phyloP scores from a whole-genome alignment of 2,329 filamentous ascomycete genomes.

The Fusarium penzigii region DNA sequence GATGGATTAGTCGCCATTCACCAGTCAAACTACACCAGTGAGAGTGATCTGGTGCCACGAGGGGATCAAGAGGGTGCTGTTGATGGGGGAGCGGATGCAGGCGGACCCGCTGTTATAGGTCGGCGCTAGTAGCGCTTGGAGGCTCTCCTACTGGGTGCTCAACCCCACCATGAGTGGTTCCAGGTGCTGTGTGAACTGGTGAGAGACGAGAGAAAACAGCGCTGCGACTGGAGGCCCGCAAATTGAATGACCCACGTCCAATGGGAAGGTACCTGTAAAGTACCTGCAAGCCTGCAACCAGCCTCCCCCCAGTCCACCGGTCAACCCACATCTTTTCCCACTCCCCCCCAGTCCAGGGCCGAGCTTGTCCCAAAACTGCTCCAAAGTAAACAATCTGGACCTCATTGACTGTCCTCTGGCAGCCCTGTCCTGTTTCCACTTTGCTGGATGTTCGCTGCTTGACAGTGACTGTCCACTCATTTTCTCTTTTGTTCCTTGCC shows the following conservation, averaged over 20 bases:
- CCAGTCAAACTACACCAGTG: conserved; percentile 22
- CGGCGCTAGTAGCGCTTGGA: not conserved
- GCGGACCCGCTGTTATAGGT: not conserved
- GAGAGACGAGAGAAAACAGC: not conserved
- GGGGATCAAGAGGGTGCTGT: conserved; percentile 1
- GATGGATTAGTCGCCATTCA: conserved; percentile 8
- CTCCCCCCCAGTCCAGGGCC: conserved; percentile 22
- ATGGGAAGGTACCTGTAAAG: conserved; percentile 17
- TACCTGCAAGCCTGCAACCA: conserved; percentile 9
- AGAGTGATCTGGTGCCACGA: conserved; percentile 12
- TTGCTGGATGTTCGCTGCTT: conserved; percentile 1
- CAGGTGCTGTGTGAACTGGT: too few relatives aligned
- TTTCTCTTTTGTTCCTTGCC: too few relatives aligned
- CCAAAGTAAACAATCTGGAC: conserved; percentile 26
- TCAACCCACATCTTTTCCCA: conserved; percentile 16
- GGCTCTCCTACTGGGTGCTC: not conserved
- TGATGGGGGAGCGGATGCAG: too few relatives aligned
- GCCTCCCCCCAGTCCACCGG: conserved; percentile 10
- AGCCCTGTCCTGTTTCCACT: not conserved
- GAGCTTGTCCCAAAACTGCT: conserved; percentile 26
- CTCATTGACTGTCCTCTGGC: not conserved
- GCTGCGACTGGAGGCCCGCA: not conserved
- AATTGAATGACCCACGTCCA: not conserved
- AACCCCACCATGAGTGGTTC: too few relatives aligned
- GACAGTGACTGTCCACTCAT: too few relatives aligned